phyloP scores from a whole-genome alignment of 208 protist genomes.

The Porcisia hertigi region DNA sequence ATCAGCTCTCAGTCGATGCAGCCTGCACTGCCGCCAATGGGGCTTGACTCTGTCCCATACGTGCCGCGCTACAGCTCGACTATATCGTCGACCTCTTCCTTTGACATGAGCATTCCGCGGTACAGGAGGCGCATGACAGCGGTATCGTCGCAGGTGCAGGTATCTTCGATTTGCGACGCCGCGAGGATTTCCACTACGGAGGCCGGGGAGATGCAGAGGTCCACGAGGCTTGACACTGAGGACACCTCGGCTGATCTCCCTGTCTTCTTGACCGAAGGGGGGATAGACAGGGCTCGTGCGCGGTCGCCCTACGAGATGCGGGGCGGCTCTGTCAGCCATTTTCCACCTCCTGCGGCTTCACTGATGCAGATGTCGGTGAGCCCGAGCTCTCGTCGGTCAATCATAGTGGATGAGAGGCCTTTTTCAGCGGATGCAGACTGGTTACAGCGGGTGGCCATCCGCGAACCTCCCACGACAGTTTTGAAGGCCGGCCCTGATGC shows the following conservation, averaged over 20 bases:
- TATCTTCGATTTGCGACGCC: background rate
- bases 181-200: background rate
- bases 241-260: background rate
- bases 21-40: background rate
- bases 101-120: background rate
- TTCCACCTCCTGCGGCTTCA: background rate
- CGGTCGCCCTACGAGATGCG: background rate
- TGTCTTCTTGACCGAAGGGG: conserved; percentile 25
- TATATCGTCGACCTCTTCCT: background rate
- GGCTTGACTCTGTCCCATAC: background rate
- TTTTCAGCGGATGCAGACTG: background rate
- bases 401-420: background rate
- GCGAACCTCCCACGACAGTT: background rate
- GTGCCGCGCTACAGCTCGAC: background rate
- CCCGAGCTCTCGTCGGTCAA: background rate
- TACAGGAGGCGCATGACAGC: background rate
- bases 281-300: background rate
- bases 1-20: background rate
- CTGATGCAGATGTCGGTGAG: background rate
- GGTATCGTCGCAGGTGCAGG: no score
- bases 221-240: background rate
- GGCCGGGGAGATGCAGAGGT: background rate
- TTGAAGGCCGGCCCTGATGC: background rate
- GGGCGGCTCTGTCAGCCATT: background rate
- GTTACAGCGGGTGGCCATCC: background rate